Conservation (phyloP, 805 yeast species). For the Geotrichum ghanense region DNA sequence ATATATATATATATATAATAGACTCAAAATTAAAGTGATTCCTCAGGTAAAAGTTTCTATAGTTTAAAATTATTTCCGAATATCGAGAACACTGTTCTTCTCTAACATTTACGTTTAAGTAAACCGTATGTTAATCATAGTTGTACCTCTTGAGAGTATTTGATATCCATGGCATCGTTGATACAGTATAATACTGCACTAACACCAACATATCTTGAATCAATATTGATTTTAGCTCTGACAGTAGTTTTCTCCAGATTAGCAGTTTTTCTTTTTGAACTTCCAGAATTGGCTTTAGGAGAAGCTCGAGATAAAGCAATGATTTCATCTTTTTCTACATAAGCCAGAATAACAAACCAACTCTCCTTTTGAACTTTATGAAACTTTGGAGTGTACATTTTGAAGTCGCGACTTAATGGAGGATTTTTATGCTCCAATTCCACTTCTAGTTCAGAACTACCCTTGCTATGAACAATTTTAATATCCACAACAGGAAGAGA, state of each 20-base stretch:
- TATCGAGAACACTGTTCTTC: too few relatives aligned
- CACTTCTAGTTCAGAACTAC: constrained; percentile 29
- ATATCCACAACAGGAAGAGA: constrained; percentile 50
- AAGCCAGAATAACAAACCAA: constrained; percentile 69
- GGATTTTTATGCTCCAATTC: constrained; percentile 42
- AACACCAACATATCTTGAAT: constrained; percentile 2
- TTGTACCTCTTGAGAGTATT: neutral
- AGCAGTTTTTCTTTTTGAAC: constrained; percentile 2
- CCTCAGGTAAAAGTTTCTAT: too few relatives aligned
- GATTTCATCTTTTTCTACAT: constrained; percentile 41
- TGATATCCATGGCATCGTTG: constrained; percentile 14
- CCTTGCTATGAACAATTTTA: constrained; percentile 7
- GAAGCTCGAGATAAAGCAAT: constrained; percentile 57
- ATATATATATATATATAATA: too few relatives aligned
- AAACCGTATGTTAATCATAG: too few relatives aligned
- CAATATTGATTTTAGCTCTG: constrained; percentile 2
- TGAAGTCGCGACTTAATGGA: constrained; percentile 39
- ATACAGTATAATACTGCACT: constrained; percentile 7
- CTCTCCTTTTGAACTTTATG: constrained; percentile 89
- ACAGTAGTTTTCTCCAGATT: constrained; percentile 3
- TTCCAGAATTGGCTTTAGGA: constrained; percentile 7
- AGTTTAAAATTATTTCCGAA: too few relatives aligned
- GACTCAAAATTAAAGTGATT: too few relatives aligned
- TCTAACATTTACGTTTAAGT: too few relatives aligned
- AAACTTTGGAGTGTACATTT: constrained; percentile 65